Evolutionary conservation across 148 eudicot species (phyloP), one percentile per base, ranked within the genome.

Genomic region (Pharnaceum exiguum): DNA sequence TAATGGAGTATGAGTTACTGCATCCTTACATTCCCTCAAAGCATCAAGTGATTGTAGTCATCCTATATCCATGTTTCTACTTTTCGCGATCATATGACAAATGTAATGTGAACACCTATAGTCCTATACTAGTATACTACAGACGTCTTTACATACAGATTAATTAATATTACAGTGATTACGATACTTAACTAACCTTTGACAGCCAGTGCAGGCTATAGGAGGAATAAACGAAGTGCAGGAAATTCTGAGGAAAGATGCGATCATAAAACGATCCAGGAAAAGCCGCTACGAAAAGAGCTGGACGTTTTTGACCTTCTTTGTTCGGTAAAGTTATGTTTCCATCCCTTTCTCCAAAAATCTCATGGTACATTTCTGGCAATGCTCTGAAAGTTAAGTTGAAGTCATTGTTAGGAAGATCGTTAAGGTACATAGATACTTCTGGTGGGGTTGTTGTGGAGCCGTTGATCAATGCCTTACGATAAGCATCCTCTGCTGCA

Each of bases 191-290:
- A 24, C 26, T 45, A 70, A 86, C 95, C 86, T 62, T 83, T 0
- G 95, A 86, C 35, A 89, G 87, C 94, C 94, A 89, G 72, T 89
- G 94, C 51, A 89, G 66, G 56, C 94, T 79, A 57, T 79, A 79
- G 55, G 82, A 83, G 30, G 96, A 83, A 57, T 85, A 81, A 28
- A 81, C 59, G 49, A 89, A 89, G 69, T 89, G 90, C 75, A 85
- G 71, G 77, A 75, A 74, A 16, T 75, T 56, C 18, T 65, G 55
- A 2, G 93, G 96, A 62, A 89, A 89, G 16, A 89, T 56, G 25
- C 83, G 81, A 17, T 70, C 87, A 67, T 89, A 83, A 52, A 89
- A 85, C 0, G 87, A 59, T 15, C 96, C 96, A 2, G 94, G 90
- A 46, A 70, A 75, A n/a, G 70, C 96, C 3, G 94, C 85, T 33